A percentile compares a stretch with the other conserved stretches of the same genome.
Conservation (phyloP, 129 eudicot species). For the Pittosporum tobira region DNA sequence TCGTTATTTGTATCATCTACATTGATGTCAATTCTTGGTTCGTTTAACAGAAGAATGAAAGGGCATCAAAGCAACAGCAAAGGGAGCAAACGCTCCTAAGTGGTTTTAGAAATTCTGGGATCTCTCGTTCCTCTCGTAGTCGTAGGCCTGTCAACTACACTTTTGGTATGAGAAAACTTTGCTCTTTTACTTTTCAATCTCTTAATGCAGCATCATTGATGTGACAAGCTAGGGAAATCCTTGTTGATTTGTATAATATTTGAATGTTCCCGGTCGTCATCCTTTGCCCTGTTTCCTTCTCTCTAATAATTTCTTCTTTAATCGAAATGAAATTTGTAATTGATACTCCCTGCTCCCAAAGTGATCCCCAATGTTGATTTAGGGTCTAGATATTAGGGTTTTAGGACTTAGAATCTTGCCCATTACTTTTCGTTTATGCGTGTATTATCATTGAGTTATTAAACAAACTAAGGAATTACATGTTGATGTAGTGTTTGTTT, state of each 20-base stretch:
- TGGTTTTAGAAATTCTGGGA: slow-evolving; percentile 29
- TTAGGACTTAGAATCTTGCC: too few relatives aligned
- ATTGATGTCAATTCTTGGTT: slow-evolving; percentile 10
- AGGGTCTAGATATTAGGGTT: too few relatives aligned
- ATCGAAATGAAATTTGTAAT: too few relatives aligned
- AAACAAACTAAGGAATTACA: too few relatives aligned
- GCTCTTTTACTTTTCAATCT: not conserved
- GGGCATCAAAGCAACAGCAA: slow-evolving; percentile 31
- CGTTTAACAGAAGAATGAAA: slow-evolving; percentile 50
- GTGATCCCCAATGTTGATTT: too few relatives aligned
- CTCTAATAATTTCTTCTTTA: too few relatives aligned
- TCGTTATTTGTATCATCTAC: not conserved
- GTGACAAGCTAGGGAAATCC: not conserved
- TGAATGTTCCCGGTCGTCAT: too few relatives aligned
- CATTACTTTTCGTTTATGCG: too few relatives aligned
- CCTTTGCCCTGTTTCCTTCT: too few relatives aligned
- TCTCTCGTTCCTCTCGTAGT: slow-evolving; percentile 60
- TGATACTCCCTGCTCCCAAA: too few relatives aligned
- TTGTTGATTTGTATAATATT: not conserved
- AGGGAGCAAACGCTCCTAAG: slow-evolving; percentile 27
- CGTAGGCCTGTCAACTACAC: slow-evolving; percentile 50
- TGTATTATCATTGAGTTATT: too few relatives aligned
- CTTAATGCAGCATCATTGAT: not conserved
- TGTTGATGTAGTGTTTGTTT: too few relatives aligned
- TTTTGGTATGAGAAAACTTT: slow-evolving; percentile 46